phyloP scores from a whole-genome alignment of 306 rosid species.

The Carpinus viminea region DNA sequence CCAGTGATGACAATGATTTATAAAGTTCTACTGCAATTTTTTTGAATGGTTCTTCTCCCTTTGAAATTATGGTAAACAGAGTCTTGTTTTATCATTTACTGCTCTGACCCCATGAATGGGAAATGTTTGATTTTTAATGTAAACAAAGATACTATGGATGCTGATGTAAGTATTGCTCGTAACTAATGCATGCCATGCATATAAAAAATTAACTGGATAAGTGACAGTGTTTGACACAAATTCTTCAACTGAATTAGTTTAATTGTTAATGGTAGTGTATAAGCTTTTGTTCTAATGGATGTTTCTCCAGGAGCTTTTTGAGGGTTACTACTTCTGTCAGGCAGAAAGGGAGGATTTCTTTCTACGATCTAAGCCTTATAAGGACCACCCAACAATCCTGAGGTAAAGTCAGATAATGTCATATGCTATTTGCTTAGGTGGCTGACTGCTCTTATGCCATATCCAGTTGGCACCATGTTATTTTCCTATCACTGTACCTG shows the following conservation, averaged over 20 bases:
- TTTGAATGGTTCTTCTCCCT: not conserved
- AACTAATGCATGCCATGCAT: not conserved
- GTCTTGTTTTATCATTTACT: not conserved
- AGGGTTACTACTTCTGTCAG: constrained; percentile 95
- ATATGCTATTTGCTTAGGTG: constrained; percentile 22
- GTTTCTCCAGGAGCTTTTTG: constrained; percentile 78
- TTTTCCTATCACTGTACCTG: constrained; percentile 5
- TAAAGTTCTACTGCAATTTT: not conserved
- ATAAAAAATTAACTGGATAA: constrained; percentile 6
- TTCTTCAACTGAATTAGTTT: constrained; percentile 14
- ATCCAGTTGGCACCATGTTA: constrained; percentile 9
- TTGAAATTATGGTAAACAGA: not conserved
- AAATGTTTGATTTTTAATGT: constrained; percentile 8
- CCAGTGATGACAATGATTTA: not conserved
- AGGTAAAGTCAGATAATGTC: constrained; percentile 47
- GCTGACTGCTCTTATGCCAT: constrained; percentile 12
- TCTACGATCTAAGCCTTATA: constrained; percentile 81
- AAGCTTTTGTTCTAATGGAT: constrained; percentile 25
- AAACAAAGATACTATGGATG: constrained; percentile 2
- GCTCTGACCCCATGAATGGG: not conserved
- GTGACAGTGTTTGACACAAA: constrained; percentile 6
- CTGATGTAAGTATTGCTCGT: not conserved
- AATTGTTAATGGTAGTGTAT: constrained; percentile 1
- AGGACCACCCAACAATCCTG: constrained; percentile 82
- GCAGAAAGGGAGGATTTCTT: constrained; percentile 86